Conservation (phyloP, 1,139 yeast species). For the Ogataea hybrid region DNA sequence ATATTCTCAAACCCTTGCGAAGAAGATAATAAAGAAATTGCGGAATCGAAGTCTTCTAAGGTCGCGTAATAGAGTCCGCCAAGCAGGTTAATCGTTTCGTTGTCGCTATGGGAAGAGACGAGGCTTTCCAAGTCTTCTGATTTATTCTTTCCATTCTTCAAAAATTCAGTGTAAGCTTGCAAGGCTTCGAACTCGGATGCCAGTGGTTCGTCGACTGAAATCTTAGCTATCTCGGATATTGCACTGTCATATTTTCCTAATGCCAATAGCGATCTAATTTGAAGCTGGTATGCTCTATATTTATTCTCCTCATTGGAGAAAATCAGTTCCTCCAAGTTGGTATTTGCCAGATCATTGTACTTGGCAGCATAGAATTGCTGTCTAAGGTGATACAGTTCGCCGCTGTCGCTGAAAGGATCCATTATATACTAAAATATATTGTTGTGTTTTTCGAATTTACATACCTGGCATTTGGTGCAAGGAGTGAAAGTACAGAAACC, state of each 20-base stretch:
- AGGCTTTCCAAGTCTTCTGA: slow-evolving; percentile 14
- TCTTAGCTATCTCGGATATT: slow-evolving; percentile 1
- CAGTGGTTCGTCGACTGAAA: slow-evolving; percentile 7
- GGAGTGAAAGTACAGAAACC: slow-evolving; percentile 1
- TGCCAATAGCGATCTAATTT: slow-evolving; percentile 16
- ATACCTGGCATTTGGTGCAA: slow-evolving; percentile 8
- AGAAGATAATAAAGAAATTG: slow-evolving; percentile 9
- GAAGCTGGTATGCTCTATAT: slow-evolving; percentile 16
- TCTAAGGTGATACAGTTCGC: slow-evolving; percentile 19
- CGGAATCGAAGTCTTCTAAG: slow-evolving; percentile 12
- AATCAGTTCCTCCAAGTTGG: slow-evolving; percentile 17
- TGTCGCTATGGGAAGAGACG: slow-evolving; percentile 4
- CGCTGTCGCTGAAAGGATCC: slow-evolving; percentile 15
- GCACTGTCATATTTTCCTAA: slow-evolving; percentile 13
- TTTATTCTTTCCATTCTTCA: slow-evolving; percentile 7
- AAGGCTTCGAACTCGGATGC: slow-evolving; percentile 14
- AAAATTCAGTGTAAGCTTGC: slow-evolving; percentile 8
- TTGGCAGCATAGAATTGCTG: slow-evolving; percentile 21
- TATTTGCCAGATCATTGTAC: slow-evolving; percentile 15
- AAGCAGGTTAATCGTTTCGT: slow-evolving; percentile 14
- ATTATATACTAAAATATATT: slow-evolving; percentile 1
- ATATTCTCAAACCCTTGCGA: slow-evolving; percentile 20
- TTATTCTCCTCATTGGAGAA: slow-evolving; percentile 18
- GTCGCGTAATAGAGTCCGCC: slow-evolving; percentile 14
- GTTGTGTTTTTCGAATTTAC: slow-evolving; percentile 1